A percentile compares a stretch with the other conserved stretches of the same genome.
Evolutionary conservation across 257 asterid genomes (phyloP).

Genomic region (Nicotiana tabacum): DNA sequence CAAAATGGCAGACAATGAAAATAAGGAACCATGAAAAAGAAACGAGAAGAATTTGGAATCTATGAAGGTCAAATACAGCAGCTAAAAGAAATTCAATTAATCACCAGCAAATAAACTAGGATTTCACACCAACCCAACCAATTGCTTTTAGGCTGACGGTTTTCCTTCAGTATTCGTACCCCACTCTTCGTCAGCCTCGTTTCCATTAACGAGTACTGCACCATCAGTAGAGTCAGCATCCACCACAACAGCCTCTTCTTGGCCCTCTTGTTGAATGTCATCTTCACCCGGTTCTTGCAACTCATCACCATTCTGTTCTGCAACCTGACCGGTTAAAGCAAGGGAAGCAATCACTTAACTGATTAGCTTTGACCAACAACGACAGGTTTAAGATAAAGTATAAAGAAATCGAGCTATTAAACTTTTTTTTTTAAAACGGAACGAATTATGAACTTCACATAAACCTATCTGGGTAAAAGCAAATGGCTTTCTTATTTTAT

Average conservation of each 20-base stretch:
- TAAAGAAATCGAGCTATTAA: neutral
- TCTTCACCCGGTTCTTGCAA: constrained; percentile 37
- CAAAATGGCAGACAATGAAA: neutral
- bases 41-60: neutral
- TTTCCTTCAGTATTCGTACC: constrained; percentile 92
- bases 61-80: constrained; percentile 29
- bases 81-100: constrained; percentile 56
- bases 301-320: constrained; percentile 60
- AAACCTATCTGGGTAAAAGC: neutral
- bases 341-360: constrained; percentile 1
- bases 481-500: neutral
- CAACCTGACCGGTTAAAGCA: constrained; percentile 23
- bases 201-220: constrained; percentile 66
- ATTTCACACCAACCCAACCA: constrained; percentile 69
- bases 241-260: constrained; percentile 67
- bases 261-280: constrained; percentile 47
- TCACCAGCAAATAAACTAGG: constrained; percentile 73
- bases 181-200: constrained; percentile 85
- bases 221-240: constrained; percentile 89
- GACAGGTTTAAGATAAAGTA: neutral
- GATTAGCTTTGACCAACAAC: constrained; percentile 10
- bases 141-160: constrained; percentile 77
- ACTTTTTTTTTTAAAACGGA: neutral
- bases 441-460: neutral
- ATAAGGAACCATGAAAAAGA: neutral